These are phyloP conservation scores for Athelia psychrophila DNA, from an alignment of 1,284 basidiomycete genomes.

Conservation along the genomic window DNA sequence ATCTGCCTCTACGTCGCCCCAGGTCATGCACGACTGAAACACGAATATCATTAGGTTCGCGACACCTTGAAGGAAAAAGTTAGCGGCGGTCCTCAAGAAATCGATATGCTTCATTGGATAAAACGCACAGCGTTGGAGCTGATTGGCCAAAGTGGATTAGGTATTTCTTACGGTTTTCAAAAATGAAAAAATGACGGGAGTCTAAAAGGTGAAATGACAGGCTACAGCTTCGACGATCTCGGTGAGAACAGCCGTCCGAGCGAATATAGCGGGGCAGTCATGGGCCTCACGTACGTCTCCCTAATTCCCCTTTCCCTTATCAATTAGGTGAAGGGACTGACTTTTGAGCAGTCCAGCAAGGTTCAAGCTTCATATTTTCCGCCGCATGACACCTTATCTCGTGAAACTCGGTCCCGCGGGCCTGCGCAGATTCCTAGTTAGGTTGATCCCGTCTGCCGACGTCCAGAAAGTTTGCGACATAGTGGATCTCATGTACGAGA, in stretches of 20 bases:
- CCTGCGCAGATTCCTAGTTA: slow-evolving; percentile 33
- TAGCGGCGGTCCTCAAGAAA: slow-evolving; percentile 18
- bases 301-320: no score
- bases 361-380: slow-evolving; percentile 16
- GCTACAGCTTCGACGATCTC: neutral
- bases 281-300: no score
- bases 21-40: no score
- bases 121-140: slow-evolving; percentile 32
- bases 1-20: no score
- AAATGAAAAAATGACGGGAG: neutral
- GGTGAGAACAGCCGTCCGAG: neutral
- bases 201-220: no score
- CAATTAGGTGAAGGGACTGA: no score
- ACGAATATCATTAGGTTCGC: no score
- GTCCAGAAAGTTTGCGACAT: slow-evolving; percentile 33
- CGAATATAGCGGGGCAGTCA: neutral
- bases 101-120: slow-evolving; percentile 42
- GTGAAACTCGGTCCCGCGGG: slow-evolving; percentile 29
- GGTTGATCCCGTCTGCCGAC: slow-evolving; percentile 30
- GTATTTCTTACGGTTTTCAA: no score
- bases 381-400: slow-evolving; percentile 29
- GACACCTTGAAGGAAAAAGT: slow-evolving; percentile 19
- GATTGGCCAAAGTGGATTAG: slow-evolving; percentile 21
- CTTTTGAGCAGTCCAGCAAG: slow-evolving; percentile 17
- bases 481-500: slow-evolving; percentile 34